Percentiles rank a stretch among this genome's conserved stretches.
These are phyloP conservation scores for Coemansia sp. DNA, from an alignment of 192 early-diverging fungal species.

Conservation along the genomic window DNA sequence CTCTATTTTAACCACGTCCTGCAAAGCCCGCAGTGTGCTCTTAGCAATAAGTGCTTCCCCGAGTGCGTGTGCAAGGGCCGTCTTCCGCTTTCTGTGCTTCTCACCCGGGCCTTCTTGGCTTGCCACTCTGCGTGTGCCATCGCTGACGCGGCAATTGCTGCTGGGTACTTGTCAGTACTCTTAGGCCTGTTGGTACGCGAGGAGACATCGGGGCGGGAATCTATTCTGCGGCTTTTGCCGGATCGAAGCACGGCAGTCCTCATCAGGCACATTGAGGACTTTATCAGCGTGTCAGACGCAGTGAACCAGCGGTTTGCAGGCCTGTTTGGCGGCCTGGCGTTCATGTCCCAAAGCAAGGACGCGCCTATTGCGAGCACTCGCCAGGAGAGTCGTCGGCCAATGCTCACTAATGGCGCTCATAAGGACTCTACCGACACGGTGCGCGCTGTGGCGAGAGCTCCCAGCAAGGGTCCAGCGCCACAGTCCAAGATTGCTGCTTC, in stretches of 20 bases:
- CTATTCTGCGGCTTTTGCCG: constrained; percentile 26
- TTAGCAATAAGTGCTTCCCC: constrained; percentile 29
- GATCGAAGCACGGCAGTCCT: constrained; percentile 13
- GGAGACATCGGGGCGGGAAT: constrained; percentile 1
- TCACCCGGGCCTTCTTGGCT: constrained; percentile 30
- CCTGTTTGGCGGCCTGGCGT: constrained; percentile 22
- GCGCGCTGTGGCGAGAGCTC: not conserved
- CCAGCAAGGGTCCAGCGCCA: not conserved
- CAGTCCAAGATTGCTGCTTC: constrained; percentile 9
- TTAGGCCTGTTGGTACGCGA: constrained; percentile 40
- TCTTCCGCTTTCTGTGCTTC: constrained; percentile 20
- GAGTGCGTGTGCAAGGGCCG: constrained; percentile 25
- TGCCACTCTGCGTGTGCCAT: constrained; percentile 14
- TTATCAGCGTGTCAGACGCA: constrained; percentile 36
- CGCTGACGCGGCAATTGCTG: constrained; percentile 35
- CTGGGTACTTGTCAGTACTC: constrained; percentile 44
- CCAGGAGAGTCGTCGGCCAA: not conserved
- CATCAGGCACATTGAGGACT: constrained; percentile 28
- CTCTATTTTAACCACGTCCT: constrained; percentile 29
- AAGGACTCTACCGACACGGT: not conserved
- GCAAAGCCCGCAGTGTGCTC: constrained; percentile 32
- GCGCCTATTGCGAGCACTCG: not conserved
- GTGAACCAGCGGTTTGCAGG: constrained; percentile 32
- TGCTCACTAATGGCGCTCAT: not conserved
- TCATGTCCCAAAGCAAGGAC: not conserved